Evolutionary conservation across 805 yeast genomes (phyloP), one percentile per base, ranked within the genome.

Genomic region (Ascoidea tarda): DNA sequence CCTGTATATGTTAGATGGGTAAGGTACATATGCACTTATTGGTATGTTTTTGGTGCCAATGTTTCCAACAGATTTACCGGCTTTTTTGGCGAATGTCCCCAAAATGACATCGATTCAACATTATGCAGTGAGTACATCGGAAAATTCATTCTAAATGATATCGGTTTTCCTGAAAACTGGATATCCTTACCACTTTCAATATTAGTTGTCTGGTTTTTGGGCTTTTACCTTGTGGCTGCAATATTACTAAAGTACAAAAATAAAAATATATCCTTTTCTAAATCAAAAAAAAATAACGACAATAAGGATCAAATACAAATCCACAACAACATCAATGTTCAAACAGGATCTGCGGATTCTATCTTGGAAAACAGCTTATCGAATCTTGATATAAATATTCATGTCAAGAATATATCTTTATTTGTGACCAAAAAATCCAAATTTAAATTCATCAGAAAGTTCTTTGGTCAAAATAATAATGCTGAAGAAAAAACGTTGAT

Each of bases 1-100:
- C 95, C 95, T 0, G 95, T 85, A 1, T 88, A 88, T 60, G 95
- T 87, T 6, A 72, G 87, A 44, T 87, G 96, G 96, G 74, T 82
- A 5, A 85, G 83, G 62, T 87, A 84, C 64, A 69, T 82, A 53
- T 82, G 90, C 0, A 84, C 77, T 62, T 72, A 83, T 51, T 88
- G 90, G 87, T 87, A 84, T 61, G 82, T 81, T 0, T 84, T 84
- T 65, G 93, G 93, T 2, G 81, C 81, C 1, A 60, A 81, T 53
- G 60, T 75, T 46, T 74, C 89, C 0, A 84, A 81, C 60, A 82
- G 86, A 58, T 87, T 77, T 61, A 70, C 84, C 1, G 77, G 74
- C 42, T 84, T 72, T 68, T 55, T 63, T 47, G 88, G 88, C 12
- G 78, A 76, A 51, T 81, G 87, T 59, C 78, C 75, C 2, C 59